These are phyloP conservation scores for Pichia insulana DNA, from an alignment of 805 yeast genomes.

Conservation along the genomic window DNA sequence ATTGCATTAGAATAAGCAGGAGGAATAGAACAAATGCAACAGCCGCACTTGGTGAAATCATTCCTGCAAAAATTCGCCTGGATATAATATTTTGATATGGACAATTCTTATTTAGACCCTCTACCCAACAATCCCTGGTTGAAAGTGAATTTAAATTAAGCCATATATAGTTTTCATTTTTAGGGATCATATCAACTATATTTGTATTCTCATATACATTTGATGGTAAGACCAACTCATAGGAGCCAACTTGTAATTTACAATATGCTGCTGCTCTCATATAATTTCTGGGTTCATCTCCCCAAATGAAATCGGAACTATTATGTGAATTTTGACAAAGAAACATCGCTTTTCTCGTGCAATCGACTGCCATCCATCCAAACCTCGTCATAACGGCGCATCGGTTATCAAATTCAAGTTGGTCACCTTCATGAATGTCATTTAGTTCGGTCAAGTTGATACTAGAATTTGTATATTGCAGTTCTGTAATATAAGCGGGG, in stretches of 20 bases:
- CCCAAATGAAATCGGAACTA: constrained; percentile 37
- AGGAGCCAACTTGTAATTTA: constrained; percentile 21
- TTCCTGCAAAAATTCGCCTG: constrained; percentile 45
- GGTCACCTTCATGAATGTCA: too few relatives aligned
- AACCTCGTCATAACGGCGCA: constrained; percentile 33
- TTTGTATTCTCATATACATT: constrained; percentile 38
- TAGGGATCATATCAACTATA: constrained; percentile 17
- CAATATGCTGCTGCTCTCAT: constrained; percentile 33
- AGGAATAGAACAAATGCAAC: constrained; percentile 46
- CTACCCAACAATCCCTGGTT: constrained; percentile 76
- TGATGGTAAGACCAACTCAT: constrained; percentile 38
- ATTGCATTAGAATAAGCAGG: constrained; percentile 45
- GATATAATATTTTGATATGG: constrained; percentile 61
- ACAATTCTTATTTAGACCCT: constrained; percentile 70
- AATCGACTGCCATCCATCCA: constrained; percentile 64
- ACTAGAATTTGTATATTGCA: too few relatives aligned
- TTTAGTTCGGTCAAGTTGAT: too few relatives aligned
- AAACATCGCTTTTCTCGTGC: constrained; percentile 43
- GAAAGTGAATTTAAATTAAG: constrained; percentile 74
- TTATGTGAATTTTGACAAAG: constrained; percentile 44
- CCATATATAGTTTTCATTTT: constrained; percentile 47
- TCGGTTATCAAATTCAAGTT: constrained; percentile 20
- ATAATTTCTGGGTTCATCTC: constrained; percentile 30
- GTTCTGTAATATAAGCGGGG: too few relatives aligned
- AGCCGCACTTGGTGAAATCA: constrained; percentile 60